A percentile compares a stretch with the other conserved stretches of the same genome.
Conservation (phyloP, 1,139 yeast genomes). For the Kurtzmaniella quercitrusa region DNA sequence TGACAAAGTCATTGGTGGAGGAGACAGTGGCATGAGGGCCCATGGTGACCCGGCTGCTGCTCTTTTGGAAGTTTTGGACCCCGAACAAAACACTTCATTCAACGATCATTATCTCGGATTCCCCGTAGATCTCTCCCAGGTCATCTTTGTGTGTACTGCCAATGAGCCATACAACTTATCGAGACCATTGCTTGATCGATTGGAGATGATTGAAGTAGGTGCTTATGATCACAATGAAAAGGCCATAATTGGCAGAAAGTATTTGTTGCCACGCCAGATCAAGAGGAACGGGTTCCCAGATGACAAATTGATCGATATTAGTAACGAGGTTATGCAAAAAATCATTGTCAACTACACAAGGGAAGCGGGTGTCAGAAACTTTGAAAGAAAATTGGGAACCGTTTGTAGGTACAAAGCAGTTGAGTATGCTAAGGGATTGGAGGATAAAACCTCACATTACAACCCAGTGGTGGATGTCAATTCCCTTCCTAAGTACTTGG, state of each 20-base stretch:
- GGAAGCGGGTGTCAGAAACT: slow-evolving; percentile 83
- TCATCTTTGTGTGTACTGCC: slow-evolving; percentile 87
- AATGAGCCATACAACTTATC: slow-evolving; percentile 73
- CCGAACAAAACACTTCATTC: slow-evolving; percentile 79
- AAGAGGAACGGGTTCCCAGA: slow-evolving; percentile 63
- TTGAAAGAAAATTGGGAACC: slow-evolving; percentile 69
- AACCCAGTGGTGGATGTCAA: slow-evolving; percentile 35
- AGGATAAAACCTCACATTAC: slow-evolving; percentile 17
- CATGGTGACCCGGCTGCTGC: slow-evolving; percentile 95
- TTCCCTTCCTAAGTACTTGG: slow-evolving; percentile 49
- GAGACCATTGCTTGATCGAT: slow-evolving; percentile 78
- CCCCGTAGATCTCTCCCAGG: slow-evolving; percentile 82
- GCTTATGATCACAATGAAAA: slow-evolving; percentile 85
- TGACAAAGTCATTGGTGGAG: slow-evolving; percentile 73
- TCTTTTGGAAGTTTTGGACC: slow-evolving; percentile 81
- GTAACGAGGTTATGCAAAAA: slow-evolving; percentile 51
- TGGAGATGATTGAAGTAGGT: slow-evolving; percentile 76
- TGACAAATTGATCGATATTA: slow-evolving; percentile 32
- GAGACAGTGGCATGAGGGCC: slow-evolving; percentile 40
- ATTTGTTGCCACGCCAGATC: slow-evolving; percentile 76
- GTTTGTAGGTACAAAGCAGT: slow-evolving; percentile 81
- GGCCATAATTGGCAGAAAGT: slow-evolving; percentile 64
- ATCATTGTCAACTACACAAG: slow-evolving; percentile 71
- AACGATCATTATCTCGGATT: slow-evolving; percentile 85
- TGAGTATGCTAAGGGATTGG: slow-evolving; percentile 51